Conservation (phyloP, 2,329 filamentous ascomycete genomes). For the Westerdykella ornata region DNA sequence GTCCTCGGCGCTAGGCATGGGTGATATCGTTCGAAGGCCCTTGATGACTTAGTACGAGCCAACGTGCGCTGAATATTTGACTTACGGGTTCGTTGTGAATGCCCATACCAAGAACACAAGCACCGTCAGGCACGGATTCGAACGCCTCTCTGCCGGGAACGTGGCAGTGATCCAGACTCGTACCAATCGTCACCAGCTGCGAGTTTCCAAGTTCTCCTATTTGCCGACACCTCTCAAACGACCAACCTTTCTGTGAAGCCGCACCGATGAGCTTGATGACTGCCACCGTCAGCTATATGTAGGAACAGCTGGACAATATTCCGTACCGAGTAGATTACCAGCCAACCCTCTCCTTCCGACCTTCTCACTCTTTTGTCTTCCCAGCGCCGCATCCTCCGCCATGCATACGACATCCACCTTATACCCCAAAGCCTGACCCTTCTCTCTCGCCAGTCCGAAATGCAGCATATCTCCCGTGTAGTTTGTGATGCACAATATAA, state of each 20-base stretch:
- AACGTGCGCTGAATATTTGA: not conserved
- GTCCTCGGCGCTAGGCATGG: slow-evolving; percentile 45
- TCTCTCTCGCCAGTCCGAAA: slow-evolving; percentile 45
- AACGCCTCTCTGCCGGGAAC: slow-evolving; percentile 48
- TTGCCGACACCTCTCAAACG: slow-evolving; percentile 42
- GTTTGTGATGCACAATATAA: slow-evolving; percentile 46
- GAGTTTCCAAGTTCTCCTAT: slow-evolving; percentile 42
- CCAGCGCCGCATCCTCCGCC: slow-evolving; percentile 46
- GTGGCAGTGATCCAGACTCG: slow-evolving; percentile 48
- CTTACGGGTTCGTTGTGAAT: slow-evolving; percentile 48
- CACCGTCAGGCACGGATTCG: slow-evolving; percentile 40
- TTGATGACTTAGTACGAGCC: slow-evolving; percentile 6
- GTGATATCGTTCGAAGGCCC: slow-evolving; percentile 42
- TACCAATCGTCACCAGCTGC: slow-evolving; percentile 46
- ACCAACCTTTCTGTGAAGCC: slow-evolving; percentile 41
- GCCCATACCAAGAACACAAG: slow-evolving; percentile 42
- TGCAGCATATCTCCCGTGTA: slow-evolving; percentile 48
- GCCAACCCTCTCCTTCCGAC: slow-evolving; percentile 46
- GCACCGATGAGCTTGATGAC: slow-evolving; percentile 45
- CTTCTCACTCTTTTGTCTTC: slow-evolving; percentile 44
- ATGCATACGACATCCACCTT: slow-evolving; percentile 45
- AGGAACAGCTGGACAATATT: not conserved
- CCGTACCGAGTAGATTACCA: slow-evolving; percentile 43
- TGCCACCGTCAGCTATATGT: slow-evolving; percentile 13
- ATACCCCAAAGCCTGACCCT: slow-evolving; percentile 41